Evolutionary conservation across 192 early-diverging fungal species (phyloP), one percentile per base, ranked within the genome.

Genomic region (Dissophora ornata): DNA sequence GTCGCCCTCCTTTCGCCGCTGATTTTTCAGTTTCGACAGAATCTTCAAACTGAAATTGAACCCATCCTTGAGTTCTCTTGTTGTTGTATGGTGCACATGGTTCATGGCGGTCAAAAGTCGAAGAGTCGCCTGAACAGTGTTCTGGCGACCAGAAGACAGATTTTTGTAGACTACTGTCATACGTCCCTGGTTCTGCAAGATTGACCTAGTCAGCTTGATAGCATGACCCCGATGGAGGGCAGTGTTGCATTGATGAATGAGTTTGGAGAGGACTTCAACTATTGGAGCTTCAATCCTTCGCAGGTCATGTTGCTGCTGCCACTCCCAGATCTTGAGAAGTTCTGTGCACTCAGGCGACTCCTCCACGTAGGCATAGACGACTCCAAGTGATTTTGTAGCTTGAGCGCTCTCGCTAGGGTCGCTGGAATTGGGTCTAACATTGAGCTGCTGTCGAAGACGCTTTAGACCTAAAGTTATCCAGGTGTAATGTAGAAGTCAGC

Each of bases 31-130:
- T 26, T 74, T 71, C 2, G 67, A 61, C 3, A 71, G 58, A 58
- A 81, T 84, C 71, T 92, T 92, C 50, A 92, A 41, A 7, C 86
- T 79, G 62, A 93, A 94, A 56, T 93, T 90, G 79, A 95, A 94
- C 6, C 78, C 79, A 38, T 90, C 83, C 33, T 83, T 81, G 22
- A 95, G 69, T 52, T 95, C 94, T 28, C 82, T 84, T 4, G 88
- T 82, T 19, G 86, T 89, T 25, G 82, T 62, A 29, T 84, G 58
- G 36, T 80, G 80, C 22, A 88, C 85, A 7, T 84, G 78, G 21
- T 85, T 86, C 69, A 95, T 86, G 5, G 88, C 80, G 9, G 84
- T 81, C 61, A 95, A 79, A 4, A 95, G 57, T 29, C 83, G 69
- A 24, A 92, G 78, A 0, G 90, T 88, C 4, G 84, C 69, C 38